A percentile compares a stretch with the other conserved stretches of the same genome.
Conservation (phyloP, 2,329 filamentous ascomycete genomes). For the Ophiostoma populinum region DNA sequence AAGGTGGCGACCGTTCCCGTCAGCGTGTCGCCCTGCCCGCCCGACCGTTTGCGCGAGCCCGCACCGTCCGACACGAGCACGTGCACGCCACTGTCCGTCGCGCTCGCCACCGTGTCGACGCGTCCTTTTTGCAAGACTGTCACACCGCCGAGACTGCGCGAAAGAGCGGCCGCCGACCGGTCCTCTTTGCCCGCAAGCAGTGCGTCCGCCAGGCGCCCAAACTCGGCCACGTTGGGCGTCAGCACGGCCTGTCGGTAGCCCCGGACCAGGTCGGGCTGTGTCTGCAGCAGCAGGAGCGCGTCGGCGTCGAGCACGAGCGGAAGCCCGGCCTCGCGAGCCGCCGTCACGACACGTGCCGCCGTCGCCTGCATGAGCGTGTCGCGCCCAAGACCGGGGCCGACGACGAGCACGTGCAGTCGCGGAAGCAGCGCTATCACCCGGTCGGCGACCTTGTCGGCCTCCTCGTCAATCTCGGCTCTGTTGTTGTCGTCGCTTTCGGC, state of each 20-base stretch:
- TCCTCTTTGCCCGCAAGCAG: slow-evolving; percentile 32
- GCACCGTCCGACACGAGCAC: slow-evolving; percentile 57
- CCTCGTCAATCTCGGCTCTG: slow-evolving; percentile 25
- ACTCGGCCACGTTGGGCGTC: slow-evolving; percentile 92
- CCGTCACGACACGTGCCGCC: slow-evolving; percentile 59
- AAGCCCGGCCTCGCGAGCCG: slow-evolving; percentile 53
- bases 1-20: slow-evolving; percentile 82
- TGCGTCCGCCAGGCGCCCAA: slow-evolving; percentile 61
- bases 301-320: slow-evolving; percentile 88
- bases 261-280: slow-evolving; percentile 55
- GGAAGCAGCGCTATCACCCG: slow-evolving; percentile 64
- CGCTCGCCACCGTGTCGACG: slow-evolving; percentile 49
- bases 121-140: slow-evolving; percentile 81
- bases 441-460: slow-evolving; percentile 43
- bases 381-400: slow-evolving; percentile 81
- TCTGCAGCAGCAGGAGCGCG: slow-evolving; percentile 62
- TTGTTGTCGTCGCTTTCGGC: neutral
- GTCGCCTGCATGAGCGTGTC: slow-evolving; percentile 83
- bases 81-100: slow-evolving; percentile 14
- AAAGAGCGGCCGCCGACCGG: slow-evolving; percentile 27
- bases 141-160: slow-evolving; percentile 65
- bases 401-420: slow-evolving; percentile 78
- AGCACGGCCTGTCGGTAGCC: slow-evolving; percentile 75
- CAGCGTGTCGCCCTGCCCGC: slow-evolving; percentile 88
- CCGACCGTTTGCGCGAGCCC: slow-evolving; percentile 77